Conservation (phyloP, 805 yeast species). For the Zygosaccharomyces bailii region DNA sequence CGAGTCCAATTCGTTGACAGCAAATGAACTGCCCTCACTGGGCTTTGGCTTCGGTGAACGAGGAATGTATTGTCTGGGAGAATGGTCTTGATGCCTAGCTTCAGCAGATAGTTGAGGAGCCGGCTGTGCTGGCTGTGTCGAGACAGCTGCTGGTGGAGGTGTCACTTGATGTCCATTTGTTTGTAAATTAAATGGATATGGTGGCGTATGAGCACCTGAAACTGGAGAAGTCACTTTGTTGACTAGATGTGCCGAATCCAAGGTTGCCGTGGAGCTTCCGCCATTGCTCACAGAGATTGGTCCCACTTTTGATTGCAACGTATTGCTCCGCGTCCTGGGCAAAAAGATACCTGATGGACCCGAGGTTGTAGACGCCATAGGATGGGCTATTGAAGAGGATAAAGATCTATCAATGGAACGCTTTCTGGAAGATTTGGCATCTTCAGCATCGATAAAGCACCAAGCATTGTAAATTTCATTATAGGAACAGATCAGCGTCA, state of each 20-base stretch:
- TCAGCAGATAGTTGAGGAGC: constrained; percentile 11
- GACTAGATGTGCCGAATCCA: constrained; percentile 4
- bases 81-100: constrained; percentile 14
- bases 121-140: constrained; percentile 5
- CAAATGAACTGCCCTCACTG: constrained; percentile 9
- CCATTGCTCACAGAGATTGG: constrained; percentile 8
- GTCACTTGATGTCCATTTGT: constrained; percentile 3
- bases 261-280: constrained; percentile 1
- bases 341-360: constrained; percentile 14
- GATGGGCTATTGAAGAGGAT: constrained; percentile 6
- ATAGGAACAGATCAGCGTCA: constrained; percentile 59
- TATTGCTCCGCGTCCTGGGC: constrained; percentile 27
- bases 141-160: constrained; percentile 14
- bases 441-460: constrained; percentile 32
- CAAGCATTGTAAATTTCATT: constrained; percentile 68
- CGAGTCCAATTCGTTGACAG: constrained; percentile 11
- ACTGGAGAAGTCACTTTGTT: constrained; percentile 11
- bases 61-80: constrained; percentile 17
- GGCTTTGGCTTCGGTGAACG: constrained; percentile 17
- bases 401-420: constrained; percentile 6
- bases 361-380: constrained; percentile 1
- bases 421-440: constrained; percentile 12
- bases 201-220: constrained; percentile 9
- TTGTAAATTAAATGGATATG: constrained; percentile 10
- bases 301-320: constrained; percentile 21